These are phyloP conservation scores for Fusarium marasasianum DNA, from an alignment of 2,329 filamentous ascomycete genomes.

Conservation along the genomic window DNA sequence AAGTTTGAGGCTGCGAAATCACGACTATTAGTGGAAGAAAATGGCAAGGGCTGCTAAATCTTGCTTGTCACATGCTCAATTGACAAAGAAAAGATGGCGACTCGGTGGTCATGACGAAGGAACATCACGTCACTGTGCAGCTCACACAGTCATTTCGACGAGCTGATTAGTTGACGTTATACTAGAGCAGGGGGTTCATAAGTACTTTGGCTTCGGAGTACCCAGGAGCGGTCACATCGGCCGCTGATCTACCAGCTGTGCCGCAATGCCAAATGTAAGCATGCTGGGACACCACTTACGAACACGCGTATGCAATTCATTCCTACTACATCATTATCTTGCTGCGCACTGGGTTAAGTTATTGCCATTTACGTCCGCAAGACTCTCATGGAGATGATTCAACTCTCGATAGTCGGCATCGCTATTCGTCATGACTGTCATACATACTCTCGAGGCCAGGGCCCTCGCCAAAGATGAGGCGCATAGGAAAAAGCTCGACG, in stretches of 20 bases:
- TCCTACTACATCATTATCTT: background rate
- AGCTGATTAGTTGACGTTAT: fast-evolving
- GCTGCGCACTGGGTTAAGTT: no score
- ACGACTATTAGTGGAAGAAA: background rate
- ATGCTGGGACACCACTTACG: background rate
- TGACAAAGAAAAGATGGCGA: background rate
- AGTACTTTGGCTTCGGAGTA: background rate
- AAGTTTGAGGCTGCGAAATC: fast-evolving
- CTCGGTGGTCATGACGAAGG: background rate
- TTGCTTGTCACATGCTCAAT: background rate
- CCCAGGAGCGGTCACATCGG: fast-evolving
- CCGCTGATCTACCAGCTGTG: background rate
- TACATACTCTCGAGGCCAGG: background rate
- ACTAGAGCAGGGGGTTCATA: fast-evolving
- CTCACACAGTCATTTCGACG: fast-evolving
- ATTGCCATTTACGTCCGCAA: no score
- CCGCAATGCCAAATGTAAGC: background rate
- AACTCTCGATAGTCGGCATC: fast-evolving
- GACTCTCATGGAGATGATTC: fast-evolving
- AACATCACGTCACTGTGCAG: background rate
- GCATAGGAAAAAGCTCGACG: fast-evolving
- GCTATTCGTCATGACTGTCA: background rate
- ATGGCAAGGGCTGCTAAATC: background rate
- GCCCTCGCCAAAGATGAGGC: background rate
- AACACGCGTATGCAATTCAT: background rate